Percentiles rank a stretch among this genome's conserved stretches.
These are phyloP conservation scores for Nicotiana attenuata DNA, from an alignment of 257 asterid species.

Conservation along the genomic window DNA sequence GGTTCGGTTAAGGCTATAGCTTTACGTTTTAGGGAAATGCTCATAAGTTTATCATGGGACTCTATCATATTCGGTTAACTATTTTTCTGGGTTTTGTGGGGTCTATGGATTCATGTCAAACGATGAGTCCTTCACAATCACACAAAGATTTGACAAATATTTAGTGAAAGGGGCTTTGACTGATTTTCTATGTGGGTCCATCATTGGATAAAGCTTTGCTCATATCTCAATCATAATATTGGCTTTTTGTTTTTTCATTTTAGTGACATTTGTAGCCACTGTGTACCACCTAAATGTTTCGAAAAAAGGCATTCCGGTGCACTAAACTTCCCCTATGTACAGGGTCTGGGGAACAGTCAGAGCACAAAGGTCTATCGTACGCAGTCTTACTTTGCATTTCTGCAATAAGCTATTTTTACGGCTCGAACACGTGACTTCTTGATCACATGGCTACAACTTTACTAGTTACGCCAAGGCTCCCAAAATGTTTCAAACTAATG, in stretches of 20 bases:
- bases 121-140: background rate
- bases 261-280: background rate
- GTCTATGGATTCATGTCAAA: background rate
- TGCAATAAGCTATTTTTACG: too few relatives aligned
- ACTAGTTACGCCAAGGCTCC: too few relatives aligned
- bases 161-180: background rate
- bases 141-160: background rate
- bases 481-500: too few relatives aligned
- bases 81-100: background rate
- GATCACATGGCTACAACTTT: too few relatives aligned
- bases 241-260: background rate
- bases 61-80: slow-evolving; percentile 1
- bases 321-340: too few relatives aligned
- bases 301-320: too few relatives aligned
- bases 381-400: too few relatives aligned
- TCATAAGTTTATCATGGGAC: slow-evolving; percentile 6
- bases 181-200: background rate
- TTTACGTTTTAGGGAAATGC: background rate
- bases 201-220: background rate
- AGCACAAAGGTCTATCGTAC: too few relatives aligned
- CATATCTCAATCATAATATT: background rate
- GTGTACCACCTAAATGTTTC: too few relatives aligned
- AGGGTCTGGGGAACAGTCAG: too few relatives aligned
- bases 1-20: slow-evolving; percentile 12
- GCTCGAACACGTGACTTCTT: too few relatives aligned